These are phyloP conservation scores for Colletotrichum sp. DNA, from an alignment of 2,329 filamentous ascomycete genomes.

Conservation along the genomic window DNA sequence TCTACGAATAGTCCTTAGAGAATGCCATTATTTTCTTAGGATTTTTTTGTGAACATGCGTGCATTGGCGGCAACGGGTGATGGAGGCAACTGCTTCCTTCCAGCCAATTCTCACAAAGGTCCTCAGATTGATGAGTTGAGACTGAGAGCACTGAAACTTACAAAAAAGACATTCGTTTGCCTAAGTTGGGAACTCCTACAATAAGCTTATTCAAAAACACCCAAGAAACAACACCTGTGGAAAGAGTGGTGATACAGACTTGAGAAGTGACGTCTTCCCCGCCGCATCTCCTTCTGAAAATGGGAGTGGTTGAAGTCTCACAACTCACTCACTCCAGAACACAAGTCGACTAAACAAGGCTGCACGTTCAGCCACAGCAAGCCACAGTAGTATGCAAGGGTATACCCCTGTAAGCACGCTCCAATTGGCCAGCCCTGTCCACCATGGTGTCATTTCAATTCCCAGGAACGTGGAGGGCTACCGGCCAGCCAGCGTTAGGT, in stretches of 20 bases:
- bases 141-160: neutral
- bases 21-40: neutral
- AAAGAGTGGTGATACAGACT: neutral
- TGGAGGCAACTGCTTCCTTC: neutral
- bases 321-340: neutral
- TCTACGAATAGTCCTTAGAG: neutral
- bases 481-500: neutral
- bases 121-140: neutral
- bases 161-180: neutral
- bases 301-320: neutral
- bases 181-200: neutral
- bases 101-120: neutral
- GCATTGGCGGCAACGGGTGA: neutral
- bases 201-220: neutral
- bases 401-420: neutral
- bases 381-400: neutral
- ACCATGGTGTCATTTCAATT: constrained; percentile 12
- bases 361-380: neutral
- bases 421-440: constrained; percentile 11
- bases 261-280: neutral
- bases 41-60: neutral
- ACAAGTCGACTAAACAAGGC: constrained; percentile 1
- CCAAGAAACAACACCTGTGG: neutral
- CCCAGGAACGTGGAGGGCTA: neutral
- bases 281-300: neutral